Conservation (phyloP, 2,329 filamentous ascomycete genomes). For the Plectosphaerella cucumerina region DNA sequence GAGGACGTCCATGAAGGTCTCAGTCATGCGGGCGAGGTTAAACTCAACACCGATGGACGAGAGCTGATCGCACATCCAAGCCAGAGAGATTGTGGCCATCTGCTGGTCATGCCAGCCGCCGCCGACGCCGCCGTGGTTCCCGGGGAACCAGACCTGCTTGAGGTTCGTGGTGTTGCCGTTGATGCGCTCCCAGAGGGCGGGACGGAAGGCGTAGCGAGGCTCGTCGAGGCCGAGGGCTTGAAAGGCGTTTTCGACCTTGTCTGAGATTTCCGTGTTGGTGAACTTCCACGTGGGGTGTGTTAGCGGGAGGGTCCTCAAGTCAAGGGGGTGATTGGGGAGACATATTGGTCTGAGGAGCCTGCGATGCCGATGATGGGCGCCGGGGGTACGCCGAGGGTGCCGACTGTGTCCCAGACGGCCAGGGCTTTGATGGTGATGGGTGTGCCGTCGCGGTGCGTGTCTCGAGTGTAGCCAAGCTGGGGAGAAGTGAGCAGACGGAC, state of each 20-base stretch:
- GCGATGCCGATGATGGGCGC: slow-evolving; percentile 30
- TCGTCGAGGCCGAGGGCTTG: slow-evolving; percentile 53
- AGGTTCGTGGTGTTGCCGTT: slow-evolving; percentile 13
- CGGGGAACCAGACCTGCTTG: slow-evolving; percentile 47
- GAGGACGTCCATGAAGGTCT: slow-evolving; percentile 9
- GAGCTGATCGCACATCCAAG: slow-evolving; percentile 20
- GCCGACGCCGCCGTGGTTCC: slow-evolving; percentile 57
- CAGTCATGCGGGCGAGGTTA: slow-evolving; percentile 14
- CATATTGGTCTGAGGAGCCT: slow-evolving; percentile 29
- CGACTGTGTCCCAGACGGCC: slow-evolving; percentile 50
- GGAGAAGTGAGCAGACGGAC: not conserved
- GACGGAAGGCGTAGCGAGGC: slow-evolving; percentile 28
- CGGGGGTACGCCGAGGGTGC: slow-evolving; percentile 32
- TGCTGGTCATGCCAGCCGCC: slow-evolving; percentile 43
- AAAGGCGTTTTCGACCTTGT: slow-evolving; percentile 47
- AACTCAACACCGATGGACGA: slow-evolving; percentile 17
- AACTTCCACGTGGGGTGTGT: slow-evolving; percentile 26
- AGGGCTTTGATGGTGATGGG: slow-evolving; percentile 39
- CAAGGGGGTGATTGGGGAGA: slow-evolving; percentile 3
- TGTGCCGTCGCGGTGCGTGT: slow-evolving; percentile 25
- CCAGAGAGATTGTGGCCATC: slow-evolving; percentile 17
- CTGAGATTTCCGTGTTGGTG: slow-evolving; percentile 37
- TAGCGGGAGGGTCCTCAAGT: not conserved
- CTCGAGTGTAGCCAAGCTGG: slow-evolving; percentile 27
- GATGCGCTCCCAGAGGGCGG: slow-evolving; percentile 22